Conservation (phyloP, 805 yeast species). For the Komagataella ulmi region DNA sequence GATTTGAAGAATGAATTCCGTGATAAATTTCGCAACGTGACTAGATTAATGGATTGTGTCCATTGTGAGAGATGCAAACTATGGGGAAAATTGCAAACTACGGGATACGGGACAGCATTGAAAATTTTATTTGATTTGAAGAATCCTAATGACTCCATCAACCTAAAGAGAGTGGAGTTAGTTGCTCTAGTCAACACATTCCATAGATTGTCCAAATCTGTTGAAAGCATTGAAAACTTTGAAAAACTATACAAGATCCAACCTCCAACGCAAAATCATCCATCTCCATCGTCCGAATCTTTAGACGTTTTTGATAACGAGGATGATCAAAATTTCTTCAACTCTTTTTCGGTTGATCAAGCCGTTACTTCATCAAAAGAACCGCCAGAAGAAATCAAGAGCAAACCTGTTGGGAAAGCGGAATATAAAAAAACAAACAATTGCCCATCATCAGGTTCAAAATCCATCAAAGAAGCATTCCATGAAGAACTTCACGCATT, state of each 20-base stretch:
- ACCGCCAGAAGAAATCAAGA: not conserved
- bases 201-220: slow-evolving; percentile 80
- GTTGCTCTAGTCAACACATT: slow-evolving; percentile 88
- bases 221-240: slow-evolving; percentile 63
- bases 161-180: slow-evolving; percentile 60
- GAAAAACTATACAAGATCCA: slow-evolving; percentile 31
- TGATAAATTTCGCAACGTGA: slow-evolving; percentile 74
- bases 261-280: not conserved
- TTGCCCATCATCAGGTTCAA: not conserved
- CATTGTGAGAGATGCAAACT: slow-evolving; percentile 95
- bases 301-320: not conserved
- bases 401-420: not conserved
- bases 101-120: slow-evolving; percentile 95
- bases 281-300: not conserved
- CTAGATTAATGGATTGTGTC: slow-evolving; percentile 94
- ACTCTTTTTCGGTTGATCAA: not conserved
- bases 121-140: slow-evolving; percentile 76
- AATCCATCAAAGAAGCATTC: slow-evolving; percentile 26
- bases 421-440: not conserved
- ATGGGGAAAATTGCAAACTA: slow-evolving; percentile 97
- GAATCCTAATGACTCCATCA: slow-evolving; percentile 30
- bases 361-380: not conserved
- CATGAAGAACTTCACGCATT: slow-evolving; percentile 37
- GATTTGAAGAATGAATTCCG: slow-evolving; percentile 78
- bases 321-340: not conserved